Evolutionary conservation across 2,329 filamentous ascomycete species (phyloP).

Genomic region (Xylariaceae sp.): DNA sequence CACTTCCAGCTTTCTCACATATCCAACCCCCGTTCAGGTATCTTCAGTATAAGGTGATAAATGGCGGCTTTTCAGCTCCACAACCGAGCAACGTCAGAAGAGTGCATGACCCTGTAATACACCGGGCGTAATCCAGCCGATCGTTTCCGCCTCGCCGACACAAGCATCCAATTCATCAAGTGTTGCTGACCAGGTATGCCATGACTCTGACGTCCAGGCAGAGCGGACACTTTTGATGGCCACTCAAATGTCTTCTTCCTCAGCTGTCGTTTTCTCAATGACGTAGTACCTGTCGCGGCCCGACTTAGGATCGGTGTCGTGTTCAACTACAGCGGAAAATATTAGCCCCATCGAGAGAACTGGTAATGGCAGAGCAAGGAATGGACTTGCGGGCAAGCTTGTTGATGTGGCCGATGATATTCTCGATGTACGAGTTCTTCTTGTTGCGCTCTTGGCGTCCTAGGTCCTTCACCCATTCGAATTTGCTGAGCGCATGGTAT

Average conservation of each 20-base stretch:
- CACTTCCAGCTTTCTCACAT: too few relatives aligned
- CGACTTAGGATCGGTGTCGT: conserved; percentile 27
- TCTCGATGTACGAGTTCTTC: conserved; percentile 62
- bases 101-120: too few relatives aligned
- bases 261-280: conserved; percentile 30
- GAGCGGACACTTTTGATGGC: not conserved
- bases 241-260: conserved; percentile 29
- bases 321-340: conserved; percentile 24
- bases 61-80: too few relatives aligned
- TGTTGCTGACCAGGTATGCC: too few relatives aligned
- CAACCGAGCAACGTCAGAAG: too few relatives aligned
- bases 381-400: conserved; percentile 48
- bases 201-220: not conserved
- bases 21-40: too few relatives aligned
- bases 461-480: conserved; percentile 56
- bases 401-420: conserved; percentile 60
- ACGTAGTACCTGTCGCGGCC: conserved; percentile 29
- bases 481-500: conserved; percentile 59
- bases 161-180: too few relatives aligned
- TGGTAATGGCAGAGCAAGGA: not conserved
- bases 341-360: conserved; percentile 8
- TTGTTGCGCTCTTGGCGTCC: conserved; percentile 58
- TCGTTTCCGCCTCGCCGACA: too few relatives aligned
- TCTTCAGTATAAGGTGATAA: too few relatives aligned
- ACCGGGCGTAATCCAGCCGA: too few relatives aligned